Conservation (phyloP, 495 filamentous ascomycete genomes). For the Penicillium odoratum region DNA sequence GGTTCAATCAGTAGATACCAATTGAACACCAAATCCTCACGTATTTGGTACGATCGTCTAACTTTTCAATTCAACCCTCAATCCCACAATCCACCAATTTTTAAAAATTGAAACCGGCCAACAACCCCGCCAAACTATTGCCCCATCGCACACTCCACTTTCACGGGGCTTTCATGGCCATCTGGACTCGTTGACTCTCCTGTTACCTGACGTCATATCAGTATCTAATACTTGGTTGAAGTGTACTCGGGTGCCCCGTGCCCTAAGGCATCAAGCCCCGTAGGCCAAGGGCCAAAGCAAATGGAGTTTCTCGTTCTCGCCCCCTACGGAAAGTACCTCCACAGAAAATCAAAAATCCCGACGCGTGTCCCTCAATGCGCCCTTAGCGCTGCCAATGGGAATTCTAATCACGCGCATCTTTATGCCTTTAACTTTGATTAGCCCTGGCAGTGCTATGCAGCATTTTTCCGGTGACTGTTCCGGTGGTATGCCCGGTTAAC, state of each 20-base stretch:
- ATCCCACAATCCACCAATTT: background rate
- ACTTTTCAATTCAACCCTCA: background rate
- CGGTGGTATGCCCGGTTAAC: slow-evolving; percentile 5
- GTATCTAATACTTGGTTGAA: background rate
- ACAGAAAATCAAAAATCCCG: background rate
- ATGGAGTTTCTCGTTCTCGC: background rate
- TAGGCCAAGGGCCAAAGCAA: background rate
- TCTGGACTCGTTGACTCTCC: background rate
- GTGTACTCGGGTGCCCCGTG: slow-evolving; percentile 1
- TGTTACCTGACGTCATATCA: slow-evolving; percentile 1
- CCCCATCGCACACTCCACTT: slow-evolving; percentile 4
- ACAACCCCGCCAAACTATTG: background rate
- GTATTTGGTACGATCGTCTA: background rate
- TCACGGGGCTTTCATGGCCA: background rate
- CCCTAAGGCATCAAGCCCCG: background rate
- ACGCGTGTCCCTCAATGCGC: slow-evolving; percentile 7
- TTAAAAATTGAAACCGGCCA: background rate
- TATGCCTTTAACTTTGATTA: slow-evolving; percentile 2
- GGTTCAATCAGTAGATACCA: slow-evolving; percentile 2
- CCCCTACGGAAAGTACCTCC: background rate
- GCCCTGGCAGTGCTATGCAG: background rate
- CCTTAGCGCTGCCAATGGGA: slow-evolving; percentile 7
- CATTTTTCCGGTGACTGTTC: background rate
- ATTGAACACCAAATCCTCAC: background rate
- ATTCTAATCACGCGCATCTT: slow-evolving; percentile 2